Evolutionary conservation across 1,284 basidiomycete genomes (phyloP).

Genomic region (Vanrija humicola): DNA sequence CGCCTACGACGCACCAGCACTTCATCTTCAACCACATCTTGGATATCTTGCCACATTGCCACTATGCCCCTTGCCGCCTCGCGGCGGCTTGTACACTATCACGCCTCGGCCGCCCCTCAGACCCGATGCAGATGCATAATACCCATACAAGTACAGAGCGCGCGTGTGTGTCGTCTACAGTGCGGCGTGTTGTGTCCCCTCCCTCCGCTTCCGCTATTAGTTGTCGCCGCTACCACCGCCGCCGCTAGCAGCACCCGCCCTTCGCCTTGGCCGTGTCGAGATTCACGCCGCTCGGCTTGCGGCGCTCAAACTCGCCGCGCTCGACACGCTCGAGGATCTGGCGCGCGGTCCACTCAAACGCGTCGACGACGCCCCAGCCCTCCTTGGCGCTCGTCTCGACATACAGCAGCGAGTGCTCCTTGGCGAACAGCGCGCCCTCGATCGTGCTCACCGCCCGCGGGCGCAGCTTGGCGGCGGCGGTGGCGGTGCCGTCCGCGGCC

Average conservation of each 20-base stretch:
- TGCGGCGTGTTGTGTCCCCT: no score
- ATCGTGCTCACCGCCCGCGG: conserved; percentile 27
- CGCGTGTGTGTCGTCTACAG: background rate
- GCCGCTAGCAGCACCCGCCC: conserved; percentile 12
- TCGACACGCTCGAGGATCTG: conserved; percentile 36
- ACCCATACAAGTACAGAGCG: background rate
- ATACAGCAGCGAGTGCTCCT: conserved; percentile 40
- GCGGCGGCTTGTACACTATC: background rate
- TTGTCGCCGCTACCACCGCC: no score
- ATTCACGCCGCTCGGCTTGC: conserved; percentile 11
- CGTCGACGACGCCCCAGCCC: conserved; percentile 43
- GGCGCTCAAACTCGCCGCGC: conserved; percentile 27
- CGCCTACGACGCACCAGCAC: no score
- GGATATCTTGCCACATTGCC: background rate
- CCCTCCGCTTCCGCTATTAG: no score
- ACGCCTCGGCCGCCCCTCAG: background rate
- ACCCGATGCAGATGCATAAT: background rate
- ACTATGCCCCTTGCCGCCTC: background rate
- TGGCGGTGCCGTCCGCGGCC: background rate
- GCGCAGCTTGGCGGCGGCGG: conserved; percentile 13
- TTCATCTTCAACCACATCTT: no score
- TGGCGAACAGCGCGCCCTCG: conserved; percentile 40
- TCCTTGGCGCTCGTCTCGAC: conserved; percentile 46
- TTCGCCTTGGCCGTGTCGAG: background rate
- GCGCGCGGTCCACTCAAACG: conserved; percentile 44